Evolutionary conservation across 1,284 basidiomycete species (phyloP), one percentile per base, ranked within the genome.

Genomic region (Papiliotrema terrestris): DNA sequence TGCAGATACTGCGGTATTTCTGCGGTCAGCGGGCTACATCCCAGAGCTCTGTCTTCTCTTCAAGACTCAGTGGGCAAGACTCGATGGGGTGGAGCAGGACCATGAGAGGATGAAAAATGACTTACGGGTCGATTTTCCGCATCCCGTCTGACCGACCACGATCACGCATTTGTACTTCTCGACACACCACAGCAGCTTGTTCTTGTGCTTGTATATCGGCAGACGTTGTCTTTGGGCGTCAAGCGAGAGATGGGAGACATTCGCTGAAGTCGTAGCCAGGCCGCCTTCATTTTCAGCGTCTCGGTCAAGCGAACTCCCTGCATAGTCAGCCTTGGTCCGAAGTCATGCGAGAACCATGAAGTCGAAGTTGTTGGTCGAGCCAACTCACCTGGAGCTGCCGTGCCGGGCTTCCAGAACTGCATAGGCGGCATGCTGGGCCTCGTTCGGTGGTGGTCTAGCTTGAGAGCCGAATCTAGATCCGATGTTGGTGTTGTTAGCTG

Each of bases 41-140:
- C 36, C 36, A 38, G 36, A 11, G 41, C 8, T 8, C 8, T 43
- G 8, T n/a, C n/a, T n/a, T n/a, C n/a, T n/a, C n/a, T n/a, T n/a
- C n/a, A 11, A 22, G 11, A 45, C 29, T 45, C 44, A 11, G 11
- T 11, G 36, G 17, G 36, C 17, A 17, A 37, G 9, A 37, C 9
- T 11, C 9, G 9, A 37, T 17, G 36, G 36, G 9, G 36, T 37
- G 17, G 17, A 19, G 13, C 13, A 22, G n/a, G 11, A 37, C 36
- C 11, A 37, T 37, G 36, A 11, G 36, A 17, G 17, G 20, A 3
- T 19, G 26, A 8, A 25, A 11, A 26, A n/a, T 19, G n/a, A 81
- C 86, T 73, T 63, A 94, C 91, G 92, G 59, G 94, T 98, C 11
- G 93, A 96, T 78, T 98, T 98, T 55, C 96, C 95, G 56, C 90